Base-by-base conservation (phyloP, 2,329 filamentous ascomycete species). In the Hypoxylon sp. region DNA sequence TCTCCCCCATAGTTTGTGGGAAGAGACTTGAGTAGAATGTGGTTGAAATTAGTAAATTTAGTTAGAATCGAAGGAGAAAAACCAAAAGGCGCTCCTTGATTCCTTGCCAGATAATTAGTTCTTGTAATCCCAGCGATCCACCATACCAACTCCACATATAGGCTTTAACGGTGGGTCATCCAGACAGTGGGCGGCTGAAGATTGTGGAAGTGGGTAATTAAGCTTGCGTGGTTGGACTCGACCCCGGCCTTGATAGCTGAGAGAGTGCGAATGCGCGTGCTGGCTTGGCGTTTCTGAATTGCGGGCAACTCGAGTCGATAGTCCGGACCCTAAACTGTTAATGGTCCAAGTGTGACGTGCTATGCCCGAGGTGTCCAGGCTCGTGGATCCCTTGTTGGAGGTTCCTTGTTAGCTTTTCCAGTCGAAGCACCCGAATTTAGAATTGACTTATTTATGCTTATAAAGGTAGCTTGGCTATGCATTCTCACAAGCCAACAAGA, bases 1-100 rank as follows among this genome's bases (percentile, higher is more conserved):
- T 98, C 77, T 79, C 84, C 73, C 68, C 49, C 35, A 35, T 67
- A 27, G 27, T 51, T 42, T n/a, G 17, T 70, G 27, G 72, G 71
- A 42, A 35, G 57, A 46, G 48, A 51, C 35, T 13, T 42, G 30
- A 53, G 35, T 48, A 22, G 22, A 58, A 49, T 17, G 58, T 37
- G 57, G 22, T 54, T n/a, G 46, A 42, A 46, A 17, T 30, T 35
- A 20, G 44, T 53, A 35, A 31, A 54, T 58, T 57, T 51, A 56
- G 49, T 37, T 37, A 37, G 50, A 51, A 66, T 51, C 33, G 37
- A 61, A 44, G 27, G 40, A 22, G 30, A 40, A 27, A 61, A 64
- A 51, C 20, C n/a, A 27, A 64, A 61, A 65, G 44, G 33, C 35
- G 58, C 44, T 61, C 17, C 46, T 51, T 22, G 59, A 57, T 61